These are phyloP conservation scores for Pythium utonaiense DNA, from an alignment of 352 stramenopile species.

Conservation along the genomic window DNA sequence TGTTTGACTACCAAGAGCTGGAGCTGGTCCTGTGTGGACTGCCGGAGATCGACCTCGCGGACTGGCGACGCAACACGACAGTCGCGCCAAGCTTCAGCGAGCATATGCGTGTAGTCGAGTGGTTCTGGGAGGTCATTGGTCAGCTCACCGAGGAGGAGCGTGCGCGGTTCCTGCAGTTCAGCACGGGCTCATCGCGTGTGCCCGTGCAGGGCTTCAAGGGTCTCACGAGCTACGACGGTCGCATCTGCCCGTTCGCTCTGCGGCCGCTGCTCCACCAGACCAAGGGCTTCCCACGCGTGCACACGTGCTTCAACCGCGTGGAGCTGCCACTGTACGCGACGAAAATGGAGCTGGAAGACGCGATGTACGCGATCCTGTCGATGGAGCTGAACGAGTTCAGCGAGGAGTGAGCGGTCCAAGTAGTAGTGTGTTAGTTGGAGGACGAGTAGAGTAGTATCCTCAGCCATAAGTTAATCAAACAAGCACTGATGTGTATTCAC, in stretches of 20 bases:
- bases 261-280: conserved; percentile 54
- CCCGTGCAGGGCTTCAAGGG: conserved; percentile 84
- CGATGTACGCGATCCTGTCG: conserved; percentile 92
- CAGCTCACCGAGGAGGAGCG: conserved; percentile 68
- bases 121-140: conserved; percentile 77
- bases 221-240: conserved; percentile 79
- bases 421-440: no score
- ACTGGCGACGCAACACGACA: conserved; percentile 84
- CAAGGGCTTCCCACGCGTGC: conserved; percentile 65
- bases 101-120: conserved; percentile 38
- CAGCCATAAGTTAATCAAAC: background rate
- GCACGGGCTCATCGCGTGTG: conserved; percentile 77
- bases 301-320: conserved; percentile 85
- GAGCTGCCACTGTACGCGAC: conserved; percentile 74
- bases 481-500: no score
- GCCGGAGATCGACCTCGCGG: conserved; percentile 84
- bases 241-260: conserved; percentile 73
- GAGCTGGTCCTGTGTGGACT: conserved; percentile 81
- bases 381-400: conserved; percentile 96
- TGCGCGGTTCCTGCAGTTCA: conserved; percentile 82
- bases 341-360: conserved; percentile 92
- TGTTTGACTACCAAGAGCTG: conserved; percentile 99
- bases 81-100: conserved; percentile 53
- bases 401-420: conserved; percentile 46
- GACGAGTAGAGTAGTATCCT: background rate